phyloP scores from a whole-genome alignment of 331 rosid genomes.

The Cydonia oblonga region DNA sequence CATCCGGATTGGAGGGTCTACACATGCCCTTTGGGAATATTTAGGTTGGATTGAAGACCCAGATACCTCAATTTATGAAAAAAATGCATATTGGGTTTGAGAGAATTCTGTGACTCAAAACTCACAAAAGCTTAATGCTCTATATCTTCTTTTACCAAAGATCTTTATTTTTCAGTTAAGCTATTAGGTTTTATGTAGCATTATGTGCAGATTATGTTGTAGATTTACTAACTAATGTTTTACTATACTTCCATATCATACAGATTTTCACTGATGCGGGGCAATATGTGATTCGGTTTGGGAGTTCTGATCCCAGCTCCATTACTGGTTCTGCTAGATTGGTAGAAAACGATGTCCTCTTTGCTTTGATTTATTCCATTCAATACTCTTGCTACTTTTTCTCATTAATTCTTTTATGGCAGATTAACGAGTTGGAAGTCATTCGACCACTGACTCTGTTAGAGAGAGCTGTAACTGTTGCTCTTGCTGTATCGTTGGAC shows the following conservation, averaged over 20 bases:
- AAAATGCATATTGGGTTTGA: not conserved
- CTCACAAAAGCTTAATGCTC: not conserved
- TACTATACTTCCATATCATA: conserved; percentile 1
- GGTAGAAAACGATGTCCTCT: too few species aligned
- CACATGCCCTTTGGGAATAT: not conserved
- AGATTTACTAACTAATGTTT: not conserved
- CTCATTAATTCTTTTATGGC: too few species aligned
- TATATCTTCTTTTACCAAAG: not conserved
- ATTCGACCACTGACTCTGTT: conserved; percentile 53
- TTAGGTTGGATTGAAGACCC: not conserved
- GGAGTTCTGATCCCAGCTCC: conserved; percentile 57
- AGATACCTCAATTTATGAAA: not conserved
- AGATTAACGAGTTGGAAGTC: conserved; percentile 66
- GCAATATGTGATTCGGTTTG: conserved; percentile 88
- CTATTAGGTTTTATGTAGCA: not conserved
- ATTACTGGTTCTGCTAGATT: conserved; percentile 56
- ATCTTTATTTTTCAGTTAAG: not conserved
- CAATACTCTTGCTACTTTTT: too few species aligned
- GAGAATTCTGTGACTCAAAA: not conserved
- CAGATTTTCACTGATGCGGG: conserved; percentile 96
- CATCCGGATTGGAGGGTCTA: not conserved
- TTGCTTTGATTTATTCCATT: too few species aligned
- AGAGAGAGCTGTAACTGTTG: conserved; percentile 86
- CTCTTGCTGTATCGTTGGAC: conserved; percentile 93
- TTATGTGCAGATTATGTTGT: not conserved